Percentiles rank a stretch among this genome's conserved stretches.
Evolutionary conservation across 805 yeast species (phyloP).

Genomic region (Suhomyces vadensis): DNA sequence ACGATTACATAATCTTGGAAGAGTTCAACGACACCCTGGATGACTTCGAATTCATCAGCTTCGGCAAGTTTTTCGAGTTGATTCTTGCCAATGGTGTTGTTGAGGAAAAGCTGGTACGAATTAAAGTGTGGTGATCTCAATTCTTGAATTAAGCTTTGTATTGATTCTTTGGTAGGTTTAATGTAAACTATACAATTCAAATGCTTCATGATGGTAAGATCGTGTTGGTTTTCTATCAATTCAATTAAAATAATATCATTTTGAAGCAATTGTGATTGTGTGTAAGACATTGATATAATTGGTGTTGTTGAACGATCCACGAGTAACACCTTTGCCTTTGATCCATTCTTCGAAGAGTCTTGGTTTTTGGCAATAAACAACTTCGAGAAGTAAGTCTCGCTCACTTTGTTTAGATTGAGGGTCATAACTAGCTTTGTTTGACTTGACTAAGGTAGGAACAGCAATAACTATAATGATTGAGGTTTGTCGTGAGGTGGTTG

Average conservation of each 20-base stretch:
- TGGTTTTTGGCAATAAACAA: conserved; percentile 21
- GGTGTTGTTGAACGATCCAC: conserved; percentile 81
- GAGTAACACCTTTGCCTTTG: conserved; percentile 67
- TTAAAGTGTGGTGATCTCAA: conserved; percentile 77
- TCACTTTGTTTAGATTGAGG: conserved; percentile 29
- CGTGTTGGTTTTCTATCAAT: conserved; percentile 53
- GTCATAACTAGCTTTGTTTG: conserved; percentile 18
- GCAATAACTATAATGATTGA: neutral
- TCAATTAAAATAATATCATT: conserved; percentile 86
- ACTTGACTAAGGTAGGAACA: neutral
- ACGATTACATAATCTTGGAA: conserved; percentile 82
- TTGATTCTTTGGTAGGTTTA: conserved; percentile 67
- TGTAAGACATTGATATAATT: conserved; percentile 82
- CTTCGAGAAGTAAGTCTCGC: conserved; percentile 32
- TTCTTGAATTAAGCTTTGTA: conserved; percentile 63
- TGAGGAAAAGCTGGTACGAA: conserved; percentile 74
- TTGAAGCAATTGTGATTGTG: conserved; percentile 80
- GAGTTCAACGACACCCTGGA: conserved; percentile 73
- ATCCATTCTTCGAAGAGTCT: conserved; percentile 16
- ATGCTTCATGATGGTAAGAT: conserved; percentile 62
- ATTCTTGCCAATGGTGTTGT: conserved; percentile 70
- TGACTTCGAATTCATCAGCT: conserved; percentile 82
- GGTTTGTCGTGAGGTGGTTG: neutral
- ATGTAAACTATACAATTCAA: conserved; percentile 78
- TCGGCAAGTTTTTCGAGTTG: conserved; percentile 87